Percentiles rank a stretch among this genome's conserved stretches.
These are phyloP conservation scores for Aspergillus carbonarius DNA, from an alignment of 2,329 filamentous ascomycete species.

Conservation along the genomic window DNA sequence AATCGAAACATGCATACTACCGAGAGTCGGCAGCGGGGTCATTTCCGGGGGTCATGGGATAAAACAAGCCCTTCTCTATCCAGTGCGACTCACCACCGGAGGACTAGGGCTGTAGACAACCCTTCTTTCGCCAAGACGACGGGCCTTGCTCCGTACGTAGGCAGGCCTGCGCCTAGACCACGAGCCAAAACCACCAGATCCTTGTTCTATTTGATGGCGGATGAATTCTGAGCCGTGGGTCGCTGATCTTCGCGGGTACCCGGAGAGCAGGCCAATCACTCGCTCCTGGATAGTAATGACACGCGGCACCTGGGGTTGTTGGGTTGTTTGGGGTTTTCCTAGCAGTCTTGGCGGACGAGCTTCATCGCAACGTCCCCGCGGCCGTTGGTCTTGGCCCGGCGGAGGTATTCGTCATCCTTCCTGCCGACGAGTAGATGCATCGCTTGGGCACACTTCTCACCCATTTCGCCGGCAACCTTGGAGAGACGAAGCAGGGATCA, in stretches of 20 bases:
- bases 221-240: neutral
- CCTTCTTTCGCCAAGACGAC: neutral
- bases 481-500: neutral
- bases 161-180: neutral
- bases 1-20: neutral
- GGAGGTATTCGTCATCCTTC: slow-evolving; percentile 2
- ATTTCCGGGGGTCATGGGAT: neutral
- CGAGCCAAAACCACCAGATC: neutral
- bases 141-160: neutral
- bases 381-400: neutral
- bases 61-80: neutral
- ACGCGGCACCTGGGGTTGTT: neutral
- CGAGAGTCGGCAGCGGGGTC: neutral
- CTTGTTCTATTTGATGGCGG: neutral
- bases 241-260: neutral
- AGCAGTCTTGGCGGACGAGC: slow-evolving; percentile 3
- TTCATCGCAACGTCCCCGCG: slow-evolving; percentile 3
- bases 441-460: neutral
- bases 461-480: neutral
- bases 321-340: neutral
- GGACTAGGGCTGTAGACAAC: neutral
- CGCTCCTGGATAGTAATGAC: neutral
- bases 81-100: neutral
- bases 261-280: neutral
- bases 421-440: neutral